Conservation (phyloP, 257 asterid genomes). For the Verbascum thapsus region DNA sequence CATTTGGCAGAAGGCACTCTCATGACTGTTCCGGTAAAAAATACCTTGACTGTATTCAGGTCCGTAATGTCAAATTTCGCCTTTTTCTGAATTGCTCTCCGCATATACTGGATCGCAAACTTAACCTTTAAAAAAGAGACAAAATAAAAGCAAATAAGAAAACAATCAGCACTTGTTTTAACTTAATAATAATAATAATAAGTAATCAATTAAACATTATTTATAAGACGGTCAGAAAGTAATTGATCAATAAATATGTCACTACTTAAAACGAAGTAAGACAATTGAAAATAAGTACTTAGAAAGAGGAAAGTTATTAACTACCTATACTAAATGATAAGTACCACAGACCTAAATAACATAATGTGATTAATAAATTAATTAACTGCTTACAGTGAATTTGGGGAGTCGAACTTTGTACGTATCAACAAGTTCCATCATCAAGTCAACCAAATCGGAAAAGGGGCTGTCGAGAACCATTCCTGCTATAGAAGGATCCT, state of each 20-base stretch:
- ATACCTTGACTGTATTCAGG: constrained; percentile 83
- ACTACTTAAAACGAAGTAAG: too few relatives aligned
- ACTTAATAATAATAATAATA: neutral
- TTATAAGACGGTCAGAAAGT: neutral
- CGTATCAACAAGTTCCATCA: constrained; percentile 96
- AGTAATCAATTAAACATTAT: constrained; percentile 9
- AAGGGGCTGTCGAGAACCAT: constrained; percentile 97
- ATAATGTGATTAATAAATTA: too few relatives aligned
- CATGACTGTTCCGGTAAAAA: neutral
- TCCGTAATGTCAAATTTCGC: constrained; percentile 87
- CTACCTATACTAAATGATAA: too few relatives aligned
- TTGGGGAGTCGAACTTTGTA: constrained; percentile 87
- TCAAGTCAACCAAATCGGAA: constrained; percentile 89
- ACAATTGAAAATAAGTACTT: too few relatives aligned
- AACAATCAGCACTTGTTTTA: neutral
- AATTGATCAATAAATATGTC: too few relatives aligned
- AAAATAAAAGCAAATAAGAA: neutral
- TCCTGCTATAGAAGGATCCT: constrained; percentile 99
- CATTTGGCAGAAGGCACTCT: neutral
- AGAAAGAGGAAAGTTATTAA: too few relatives aligned
- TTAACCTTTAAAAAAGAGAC: constrained; percentile 57
- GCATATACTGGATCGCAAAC: constrained; percentile 88
- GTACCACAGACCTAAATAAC: too few relatives aligned
- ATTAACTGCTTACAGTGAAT: constrained; percentile 65
- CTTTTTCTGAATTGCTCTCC: constrained; percentile 74